phyloP scores from a whole-genome alignment of 495 filamentous ascomycete species.

The Jackrogersella minutella region DNA sequence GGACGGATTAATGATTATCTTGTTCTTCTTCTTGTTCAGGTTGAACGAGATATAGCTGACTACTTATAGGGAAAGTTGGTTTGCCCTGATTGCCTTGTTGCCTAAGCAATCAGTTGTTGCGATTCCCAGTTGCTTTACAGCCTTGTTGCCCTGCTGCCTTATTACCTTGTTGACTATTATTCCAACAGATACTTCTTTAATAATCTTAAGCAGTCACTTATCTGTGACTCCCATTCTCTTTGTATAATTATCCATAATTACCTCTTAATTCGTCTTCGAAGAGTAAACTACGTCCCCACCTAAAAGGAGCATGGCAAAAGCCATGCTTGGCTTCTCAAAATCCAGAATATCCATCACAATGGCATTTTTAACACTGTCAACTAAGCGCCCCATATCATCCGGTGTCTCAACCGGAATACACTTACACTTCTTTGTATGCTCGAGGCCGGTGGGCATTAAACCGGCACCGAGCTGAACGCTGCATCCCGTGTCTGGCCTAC shows the following conservation, averaged over 20 bases:
- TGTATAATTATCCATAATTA: too few relatives aligned
- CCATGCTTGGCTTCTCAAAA: constrained; percentile 18
- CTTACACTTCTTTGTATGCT: constrained; percentile 24
- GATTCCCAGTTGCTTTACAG: too few relatives aligned
- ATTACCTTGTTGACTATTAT: too few relatives aligned
- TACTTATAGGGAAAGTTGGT: too few relatives aligned
- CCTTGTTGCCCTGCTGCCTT: not conserved
- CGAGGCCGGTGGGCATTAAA: not conserved
- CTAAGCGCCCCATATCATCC: constrained; percentile 3
- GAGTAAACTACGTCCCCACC: constrained; percentile 13
- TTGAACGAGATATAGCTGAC: too few relatives aligned
- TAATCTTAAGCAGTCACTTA: too few relatives aligned
- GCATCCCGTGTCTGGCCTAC: constrained; percentile 28
- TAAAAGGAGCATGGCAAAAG: constrained; percentile 27
- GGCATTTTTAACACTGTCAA: not conserved
- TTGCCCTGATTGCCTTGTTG: not conserved
- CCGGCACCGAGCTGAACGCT: constrained; percentile 2
- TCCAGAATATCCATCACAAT: constrained; percentile 8
- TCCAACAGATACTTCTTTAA: too few relatives aligned
- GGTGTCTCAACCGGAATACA: constrained; percentile 6
- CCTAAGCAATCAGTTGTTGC: too few relatives aligned
- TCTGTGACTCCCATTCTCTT: too few relatives aligned
- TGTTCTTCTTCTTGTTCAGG: too few relatives aligned
- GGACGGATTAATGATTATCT: too few relatives aligned
- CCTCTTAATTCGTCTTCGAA: too few relatives aligned